Evolutionary conservation across 202 grass and related monocot species (phyloP).

Genomic region (Setaria italica): DNA sequence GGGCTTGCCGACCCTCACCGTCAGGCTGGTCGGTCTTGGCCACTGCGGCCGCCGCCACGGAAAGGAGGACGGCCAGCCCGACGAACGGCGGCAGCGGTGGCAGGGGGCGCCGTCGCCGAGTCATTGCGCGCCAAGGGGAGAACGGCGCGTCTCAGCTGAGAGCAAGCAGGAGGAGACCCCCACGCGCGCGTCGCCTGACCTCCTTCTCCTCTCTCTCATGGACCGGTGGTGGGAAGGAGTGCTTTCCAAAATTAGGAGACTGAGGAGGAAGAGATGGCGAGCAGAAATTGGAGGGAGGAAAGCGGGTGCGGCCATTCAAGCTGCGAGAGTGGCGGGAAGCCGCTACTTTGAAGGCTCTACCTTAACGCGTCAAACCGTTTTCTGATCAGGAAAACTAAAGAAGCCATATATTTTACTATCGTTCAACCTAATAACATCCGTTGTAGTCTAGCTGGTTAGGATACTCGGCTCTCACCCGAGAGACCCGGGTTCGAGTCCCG

Average conservation of each 20-base stretch:
- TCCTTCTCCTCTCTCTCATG: conserved; percentile 43
- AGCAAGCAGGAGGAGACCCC: conserved; percentile 46
- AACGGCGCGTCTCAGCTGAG: conserved; percentile 24
- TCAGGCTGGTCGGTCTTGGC: conserved; percentile 74
- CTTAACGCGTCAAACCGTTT: background rate
- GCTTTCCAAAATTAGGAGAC: conserved; percentile 53
- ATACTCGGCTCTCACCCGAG: conserved; percentile 78
- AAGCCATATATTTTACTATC: background rate
- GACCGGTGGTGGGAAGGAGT: conserved; percentile 6
- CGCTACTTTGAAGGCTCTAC: conserved; percentile 19
- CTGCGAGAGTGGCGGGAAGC: conserved; percentile 55
- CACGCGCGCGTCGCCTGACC: conserved; percentile 35
- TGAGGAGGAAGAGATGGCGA: conserved; percentile 36
- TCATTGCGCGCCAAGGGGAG: conserved; percentile 42
- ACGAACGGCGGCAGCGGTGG: background rate
- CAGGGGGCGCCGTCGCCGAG: conserved; percentile 33
- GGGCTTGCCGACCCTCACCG: conserved; percentile 45
- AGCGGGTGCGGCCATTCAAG: conserved; percentile 6
- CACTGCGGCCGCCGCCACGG: conserved; percentile 10
- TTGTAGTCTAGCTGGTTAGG: conserved; percentile 79
- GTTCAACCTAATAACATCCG: background rate
- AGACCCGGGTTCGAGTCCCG: conserved; percentile 78
- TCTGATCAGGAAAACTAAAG: no score
- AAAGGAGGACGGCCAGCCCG: conserved; percentile 30
- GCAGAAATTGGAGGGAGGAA: conserved; percentile 11